Conservation (phyloP, 23 red algal genomes). For the Gracilaria domingensis region DNA sequence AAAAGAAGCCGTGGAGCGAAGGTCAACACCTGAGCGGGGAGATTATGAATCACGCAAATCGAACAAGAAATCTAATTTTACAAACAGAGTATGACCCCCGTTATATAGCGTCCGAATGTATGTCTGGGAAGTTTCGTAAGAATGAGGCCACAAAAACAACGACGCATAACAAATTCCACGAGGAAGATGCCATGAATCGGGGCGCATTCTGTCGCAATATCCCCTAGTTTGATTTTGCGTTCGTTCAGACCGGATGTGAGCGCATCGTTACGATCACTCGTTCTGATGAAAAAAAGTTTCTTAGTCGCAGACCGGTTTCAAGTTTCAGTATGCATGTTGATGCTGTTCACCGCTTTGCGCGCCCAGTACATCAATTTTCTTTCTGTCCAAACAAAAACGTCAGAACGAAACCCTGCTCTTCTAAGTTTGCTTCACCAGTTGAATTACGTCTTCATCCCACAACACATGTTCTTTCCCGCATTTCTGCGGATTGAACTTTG, state of each 20-base stretch:
- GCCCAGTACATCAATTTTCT: too few species aligned
- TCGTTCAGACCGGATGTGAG: slow-evolving; percentile 41
- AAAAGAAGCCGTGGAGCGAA: too few species aligned
- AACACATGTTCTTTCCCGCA: slow-evolving; percentile 95
- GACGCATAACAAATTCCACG: slow-evolving; percentile 42
- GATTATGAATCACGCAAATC: background rate
- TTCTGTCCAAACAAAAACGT: background rate
- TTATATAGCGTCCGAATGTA: too few species aligned
- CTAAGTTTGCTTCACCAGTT: slow-evolving; percentile 87
- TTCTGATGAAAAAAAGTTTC: background rate
- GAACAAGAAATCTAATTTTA: background rate
- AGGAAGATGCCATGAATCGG: slow-evolving; percentile 32
- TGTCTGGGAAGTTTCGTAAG: slow-evolving; percentile 59
- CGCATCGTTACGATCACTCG: slow-evolving; percentile 15
- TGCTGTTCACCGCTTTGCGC: background rate
- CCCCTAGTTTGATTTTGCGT: slow-evolving; percentile 54
- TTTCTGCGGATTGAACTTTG: slow-evolving; percentile 98
- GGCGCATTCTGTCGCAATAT: slow-evolving; percentile 72
- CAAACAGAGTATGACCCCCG: too few species aligned
- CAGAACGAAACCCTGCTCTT: background rate
- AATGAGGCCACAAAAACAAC: slow-evolving; percentile 54
- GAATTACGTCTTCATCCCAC: slow-evolving; percentile 94
- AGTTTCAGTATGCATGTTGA: too few species aligned
- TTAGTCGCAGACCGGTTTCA: background rate
- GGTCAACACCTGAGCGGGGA: background rate